Evolutionary conservation across 176 grass and related monocot genomes (phyloP).

Genomic region (Oryza brachyantha): DNA sequence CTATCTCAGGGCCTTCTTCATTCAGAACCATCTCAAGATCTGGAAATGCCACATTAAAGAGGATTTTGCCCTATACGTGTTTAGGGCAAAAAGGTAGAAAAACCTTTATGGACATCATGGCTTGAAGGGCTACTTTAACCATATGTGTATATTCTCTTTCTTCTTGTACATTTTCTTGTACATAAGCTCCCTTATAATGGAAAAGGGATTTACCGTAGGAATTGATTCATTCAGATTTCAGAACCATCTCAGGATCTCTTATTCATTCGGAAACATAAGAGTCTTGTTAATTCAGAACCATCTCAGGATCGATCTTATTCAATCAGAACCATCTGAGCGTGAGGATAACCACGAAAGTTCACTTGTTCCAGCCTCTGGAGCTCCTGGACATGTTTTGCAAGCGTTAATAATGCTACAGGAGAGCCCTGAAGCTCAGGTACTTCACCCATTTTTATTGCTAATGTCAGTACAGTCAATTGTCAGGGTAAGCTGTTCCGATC

Average conservation of each 20-base stretch:
- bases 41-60: too few species aligned
- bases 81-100: too few species aligned
- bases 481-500: neutral
- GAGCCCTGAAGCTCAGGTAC: conserved; percentile 51
- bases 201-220: too few species aligned
- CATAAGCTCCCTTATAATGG: too few species aligned
- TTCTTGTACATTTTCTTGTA: too few species aligned
- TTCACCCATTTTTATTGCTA: conserved; percentile 5
- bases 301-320: neutral
- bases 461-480: neutral
- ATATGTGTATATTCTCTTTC: too few species aligned
- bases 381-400: conserved; percentile 41
- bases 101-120: too few species aligned
- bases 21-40: neutral
- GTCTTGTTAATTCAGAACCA: too few species aligned
- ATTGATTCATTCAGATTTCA: too few species aligned
- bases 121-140: too few species aligned
- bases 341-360: conserved; percentile 24
- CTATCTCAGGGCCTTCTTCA: neutral
- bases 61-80: too few species aligned
- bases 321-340: neutral
- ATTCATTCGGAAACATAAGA: neutral
- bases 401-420: conserved; percentile 42
- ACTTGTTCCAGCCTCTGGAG: neutral
- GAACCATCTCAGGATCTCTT: neutral